These are phyloP conservation scores for Leishmania mexicana DNA, from an alignment of 208 protist species.

Conservation along the genomic window DNA sequence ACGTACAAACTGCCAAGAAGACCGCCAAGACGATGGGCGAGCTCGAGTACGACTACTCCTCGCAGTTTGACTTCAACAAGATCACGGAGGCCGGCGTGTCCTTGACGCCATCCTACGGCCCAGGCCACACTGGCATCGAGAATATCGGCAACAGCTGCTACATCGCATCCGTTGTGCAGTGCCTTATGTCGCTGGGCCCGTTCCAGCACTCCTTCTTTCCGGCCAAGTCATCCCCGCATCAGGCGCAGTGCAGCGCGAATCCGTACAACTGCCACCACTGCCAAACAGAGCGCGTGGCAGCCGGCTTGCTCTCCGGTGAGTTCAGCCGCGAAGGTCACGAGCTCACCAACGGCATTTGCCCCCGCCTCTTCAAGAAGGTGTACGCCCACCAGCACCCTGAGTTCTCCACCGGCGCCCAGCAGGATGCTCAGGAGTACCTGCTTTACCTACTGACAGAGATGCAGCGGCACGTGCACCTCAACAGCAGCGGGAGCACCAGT, in stretches of 20 bases:
- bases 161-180: slow-evolving; percentile 95
- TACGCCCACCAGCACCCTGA: slow-evolving; percentile 94
- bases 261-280: slow-evolving; percentile 73
- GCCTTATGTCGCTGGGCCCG: slow-evolving; percentile 79
- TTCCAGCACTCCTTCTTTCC: slow-evolving; percentile 86
- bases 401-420: slow-evolving; percentile 95
- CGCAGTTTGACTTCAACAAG: slow-evolving; percentile 93
- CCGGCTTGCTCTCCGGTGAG: slow-evolving; percentile 92
- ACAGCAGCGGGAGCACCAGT: slow-evolving; percentile 4
- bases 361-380: slow-evolving; percentile 95
- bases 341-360: slow-evolving; percentile 81
- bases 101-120: slow-evolving; percentile 91
- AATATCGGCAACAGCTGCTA: slow-evolving; percentile 99
- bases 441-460: slow-evolving; percentile 92
- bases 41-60: slow-evolving; percentile 96
- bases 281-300: slow-evolving; percentile 93
- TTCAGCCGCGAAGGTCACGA: slow-evolving; percentile 77
- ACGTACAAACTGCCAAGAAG: slow-evolving; percentile 91
- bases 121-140: slow-evolving; percentile 92
- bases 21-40: slow-evolving; percentile 97
- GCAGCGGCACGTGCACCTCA: slow-evolving; percentile 58
- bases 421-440: slow-evolving; percentile 97
- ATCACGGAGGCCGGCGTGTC: slow-evolving; percentile 89
- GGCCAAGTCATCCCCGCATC: slow-evolving; percentile 44
- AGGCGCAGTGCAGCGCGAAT: slow-evolving; percentile 52